A percentile compares a stretch with the other conserved stretches of the same genome.
Conservation (phyloP, 345 rosid genomes). For the Combretum micranthum region DNA sequence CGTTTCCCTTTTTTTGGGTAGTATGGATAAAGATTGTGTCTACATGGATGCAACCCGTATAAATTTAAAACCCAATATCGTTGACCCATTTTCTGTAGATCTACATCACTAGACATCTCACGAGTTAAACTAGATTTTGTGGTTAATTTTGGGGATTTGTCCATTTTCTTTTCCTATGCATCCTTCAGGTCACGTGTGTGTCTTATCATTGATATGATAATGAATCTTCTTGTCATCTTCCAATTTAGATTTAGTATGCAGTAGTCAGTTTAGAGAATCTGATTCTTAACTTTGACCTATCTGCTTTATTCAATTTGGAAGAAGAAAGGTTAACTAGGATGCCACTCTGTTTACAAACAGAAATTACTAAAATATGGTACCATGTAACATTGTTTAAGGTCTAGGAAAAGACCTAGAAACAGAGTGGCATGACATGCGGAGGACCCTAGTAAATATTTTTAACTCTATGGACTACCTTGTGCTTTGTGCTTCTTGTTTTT, state of each 20-base stretch:
- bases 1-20: too few species aligned
- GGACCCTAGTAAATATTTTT: too few species aligned
- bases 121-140: not conserved
- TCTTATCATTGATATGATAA: constrained; percentile 16
- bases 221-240: constrained; percentile 41
- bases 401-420: too few species aligned
- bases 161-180: not conserved
- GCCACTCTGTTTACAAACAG: not conserved
- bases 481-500: too few species aligned
- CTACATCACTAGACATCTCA: not conserved
- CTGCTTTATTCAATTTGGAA: not conserved
- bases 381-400: not conserved
- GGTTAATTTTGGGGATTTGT: not conserved
- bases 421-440: too few species aligned
- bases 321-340: not conserved
- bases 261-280: constrained; percentile 7
- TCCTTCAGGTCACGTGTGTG: constrained; percentile 51
- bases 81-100: not conserved
- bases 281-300: constrained; percentile 16
- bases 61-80: not conserved
- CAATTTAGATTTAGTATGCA: constrained; percentile 14
- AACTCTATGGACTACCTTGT: too few species aligned
- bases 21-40: too few species aligned
- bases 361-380: constrained; percentile 2
- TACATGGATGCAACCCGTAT: too few species aligned